Evolutionary conservation across 768 basidiomycete species (phyloP), one percentile per base, ranked within the genome.

Genomic region (Russula sp.): DNA sequence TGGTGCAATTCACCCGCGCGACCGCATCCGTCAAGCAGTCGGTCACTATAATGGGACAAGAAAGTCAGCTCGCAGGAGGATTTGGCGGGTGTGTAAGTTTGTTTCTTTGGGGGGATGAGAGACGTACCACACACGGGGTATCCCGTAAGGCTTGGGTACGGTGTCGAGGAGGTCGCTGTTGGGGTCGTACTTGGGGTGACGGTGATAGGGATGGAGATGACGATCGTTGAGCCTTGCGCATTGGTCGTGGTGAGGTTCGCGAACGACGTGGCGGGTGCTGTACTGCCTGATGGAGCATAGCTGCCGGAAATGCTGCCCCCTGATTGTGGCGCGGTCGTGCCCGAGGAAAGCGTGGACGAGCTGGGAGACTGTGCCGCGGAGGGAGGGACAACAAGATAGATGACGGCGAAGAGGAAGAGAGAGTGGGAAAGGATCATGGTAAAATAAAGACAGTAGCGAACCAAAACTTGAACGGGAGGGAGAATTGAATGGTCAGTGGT

Each of bases 11-110:
- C 0, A 76, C 75, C 3, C 67, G 62, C 2, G 75, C 70, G 7
- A 77, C 74, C 1, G 78, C 76, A 1, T 72, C 61, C 8, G 73
- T 74, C 3, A 83, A 71, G 65, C 83, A 84, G 45, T 75, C 71
- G 37, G 75, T 75, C 11, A 83, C 83, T 83, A 56, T 37, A 9
- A 42, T 0, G 6, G 16, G 34, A 40, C 13, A 31, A 8, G 2
- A 40, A 27, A 6, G 6, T 45, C 34, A 61, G 32, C 14, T 32
- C 31, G 47, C 6, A 6, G 11, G 13, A 18, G 18, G 47, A 27
- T 52, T 27, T 7, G 49, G 37, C 6, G 32, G 6, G 14, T 39
- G 34, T 22, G 34, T 32, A 2, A n/a, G 11, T n/a, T 49, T 31
- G 3, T 2, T 14, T 16, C 7, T 20, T 51, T 9, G 31, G 10